These are phyloP conservation scores for Tetrapyrgos nigripes DNA, from an alignment of 1,284 basidiomycete species.

Conservation along the genomic window DNA sequence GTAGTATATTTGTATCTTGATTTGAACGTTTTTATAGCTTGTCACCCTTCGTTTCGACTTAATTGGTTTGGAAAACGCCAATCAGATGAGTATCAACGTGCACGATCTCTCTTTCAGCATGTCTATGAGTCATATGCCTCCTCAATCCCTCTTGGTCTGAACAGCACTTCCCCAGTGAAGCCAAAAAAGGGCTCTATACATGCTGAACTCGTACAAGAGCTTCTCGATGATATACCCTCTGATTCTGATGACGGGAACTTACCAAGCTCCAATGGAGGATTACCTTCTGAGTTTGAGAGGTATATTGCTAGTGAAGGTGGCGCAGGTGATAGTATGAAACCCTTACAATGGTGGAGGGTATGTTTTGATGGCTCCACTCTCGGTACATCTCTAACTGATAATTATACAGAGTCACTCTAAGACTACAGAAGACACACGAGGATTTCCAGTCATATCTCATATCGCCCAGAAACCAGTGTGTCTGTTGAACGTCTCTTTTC, in stretches of 20 bases:
- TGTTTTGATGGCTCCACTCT: constrained; percentile 17
- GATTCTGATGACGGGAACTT: not conserved
- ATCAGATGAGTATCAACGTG: constrained; percentile 7
- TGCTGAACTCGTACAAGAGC: not conserved
- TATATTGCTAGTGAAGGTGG: constrained; percentile 18
- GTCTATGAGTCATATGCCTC: constrained; percentile 12
- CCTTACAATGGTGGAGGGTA: constrained; percentile 26
- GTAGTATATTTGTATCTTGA: too few relatives aligned
- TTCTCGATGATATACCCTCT: too few relatives aligned
- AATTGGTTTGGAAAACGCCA: constrained; percentile 21
- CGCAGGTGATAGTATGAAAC: constrained; percentile 2
- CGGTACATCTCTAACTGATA: constrained; percentile 27
- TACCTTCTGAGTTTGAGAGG: constrained; percentile 7
- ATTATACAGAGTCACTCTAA: too few relatives aligned
- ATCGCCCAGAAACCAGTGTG: constrained; percentile 31
- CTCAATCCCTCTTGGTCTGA: not conserved
- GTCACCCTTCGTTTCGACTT: constrained; percentile 22
- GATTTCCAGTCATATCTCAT: too few relatives aligned
- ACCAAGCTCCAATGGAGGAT: not conserved
- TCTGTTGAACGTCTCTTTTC: constrained; percentile 32
- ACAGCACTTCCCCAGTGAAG: not conserved
- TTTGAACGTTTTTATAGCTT: constrained; percentile 19
- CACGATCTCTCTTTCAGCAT: constrained; percentile 9
- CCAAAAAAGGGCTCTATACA: not conserved
- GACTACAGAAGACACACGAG: too few relatives aligned